phyloP scores from a whole-genome alignment of 2,329 filamentous ascomycete species.

The Colletotrichum sp. region DNA sequence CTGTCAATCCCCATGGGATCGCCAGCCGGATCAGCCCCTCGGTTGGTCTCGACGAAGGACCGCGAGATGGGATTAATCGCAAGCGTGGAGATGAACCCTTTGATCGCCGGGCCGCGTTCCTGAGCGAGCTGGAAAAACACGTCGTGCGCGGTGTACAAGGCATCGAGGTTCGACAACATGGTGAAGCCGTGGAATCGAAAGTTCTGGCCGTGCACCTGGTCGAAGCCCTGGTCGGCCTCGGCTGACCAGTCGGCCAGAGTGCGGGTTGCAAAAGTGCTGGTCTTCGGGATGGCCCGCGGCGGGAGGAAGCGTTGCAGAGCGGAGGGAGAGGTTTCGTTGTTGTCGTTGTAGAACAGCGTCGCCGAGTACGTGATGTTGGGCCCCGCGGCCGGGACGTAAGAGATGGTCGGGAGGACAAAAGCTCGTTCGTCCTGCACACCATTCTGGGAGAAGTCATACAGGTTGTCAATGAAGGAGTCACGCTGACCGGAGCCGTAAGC shows the following conservation, averaged over 20 bases:
- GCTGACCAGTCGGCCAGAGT: not conserved
- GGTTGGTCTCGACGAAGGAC: not conserved
- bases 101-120: not conserved
- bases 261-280: not conserved
- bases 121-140: not conserved
- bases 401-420: not conserved
- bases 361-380: not conserved
- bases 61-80: not conserved
- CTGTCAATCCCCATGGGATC: not conserved
- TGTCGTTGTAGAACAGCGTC: not conserved
- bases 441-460: not conserved
- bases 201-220: not conserved
- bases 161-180: not conserved
- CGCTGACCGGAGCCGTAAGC: not conserved
- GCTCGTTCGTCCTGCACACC: not conserved
- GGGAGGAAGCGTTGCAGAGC: not conserved
- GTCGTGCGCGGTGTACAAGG: not conserved
- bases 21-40: not conserved
- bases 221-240: not conserved
- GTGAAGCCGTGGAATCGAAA: not conserved
- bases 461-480: not conserved
- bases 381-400: not conserved
- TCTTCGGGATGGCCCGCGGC: not conserved
- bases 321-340: not conserved
- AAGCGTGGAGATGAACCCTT: not conserved